Evolutionary conservation across 768 basidiomycete genomes (phyloP).

Genomic region (Stropharia rugosoannulata): DNA sequence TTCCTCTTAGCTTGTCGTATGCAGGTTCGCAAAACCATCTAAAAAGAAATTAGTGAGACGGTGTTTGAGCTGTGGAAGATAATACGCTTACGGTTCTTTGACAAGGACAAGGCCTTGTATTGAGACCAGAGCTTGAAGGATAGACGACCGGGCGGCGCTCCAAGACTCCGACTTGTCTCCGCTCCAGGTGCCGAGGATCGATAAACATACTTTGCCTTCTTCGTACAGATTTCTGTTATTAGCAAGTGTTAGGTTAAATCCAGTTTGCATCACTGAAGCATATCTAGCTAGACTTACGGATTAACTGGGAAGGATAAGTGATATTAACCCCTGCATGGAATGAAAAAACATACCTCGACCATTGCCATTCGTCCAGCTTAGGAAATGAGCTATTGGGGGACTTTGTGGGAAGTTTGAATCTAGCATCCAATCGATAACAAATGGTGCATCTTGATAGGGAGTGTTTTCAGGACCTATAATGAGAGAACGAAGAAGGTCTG

Average conservation of each 20-base stretch:
- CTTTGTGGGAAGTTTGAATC: constrained; percentile 81
- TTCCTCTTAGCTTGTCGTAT: constrained; percentile 89
- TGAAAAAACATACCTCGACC: constrained; percentile 63
- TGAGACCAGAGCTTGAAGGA: constrained; percentile 90
- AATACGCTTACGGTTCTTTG: constrained; percentile 75
- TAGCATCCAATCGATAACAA: constrained; percentile 92
- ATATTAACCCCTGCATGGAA: not conserved
- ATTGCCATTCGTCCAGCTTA: constrained; percentile 93
- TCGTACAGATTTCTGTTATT: constrained; percentile 80
- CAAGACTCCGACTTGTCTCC: constrained; percentile 88
- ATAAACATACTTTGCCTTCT: constrained; percentile 93
- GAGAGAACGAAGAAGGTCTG: constrained; percentile 82
- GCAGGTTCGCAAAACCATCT: constrained; percentile 94
- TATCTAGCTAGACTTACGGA: constrained; percentile 54
- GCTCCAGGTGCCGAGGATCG: constrained; percentile 89
- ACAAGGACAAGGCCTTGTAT: constrained; percentile 94
- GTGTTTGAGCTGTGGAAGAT: not conserved
- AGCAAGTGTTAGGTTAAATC: not conserved
- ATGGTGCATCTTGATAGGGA: constrained; percentile 93
- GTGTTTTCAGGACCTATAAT: constrained; percentile 94
- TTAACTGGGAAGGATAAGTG: constrained; percentile 49
- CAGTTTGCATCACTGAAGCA: not conserved
- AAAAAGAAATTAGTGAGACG: constrained; percentile 2
- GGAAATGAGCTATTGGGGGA: constrained; percentile 87
- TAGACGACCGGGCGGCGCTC: constrained; percentile 80